Conservation (phyloP, 2,329 filamentous ascomycete genomes). For the Clathrospora elynae region DNA sequence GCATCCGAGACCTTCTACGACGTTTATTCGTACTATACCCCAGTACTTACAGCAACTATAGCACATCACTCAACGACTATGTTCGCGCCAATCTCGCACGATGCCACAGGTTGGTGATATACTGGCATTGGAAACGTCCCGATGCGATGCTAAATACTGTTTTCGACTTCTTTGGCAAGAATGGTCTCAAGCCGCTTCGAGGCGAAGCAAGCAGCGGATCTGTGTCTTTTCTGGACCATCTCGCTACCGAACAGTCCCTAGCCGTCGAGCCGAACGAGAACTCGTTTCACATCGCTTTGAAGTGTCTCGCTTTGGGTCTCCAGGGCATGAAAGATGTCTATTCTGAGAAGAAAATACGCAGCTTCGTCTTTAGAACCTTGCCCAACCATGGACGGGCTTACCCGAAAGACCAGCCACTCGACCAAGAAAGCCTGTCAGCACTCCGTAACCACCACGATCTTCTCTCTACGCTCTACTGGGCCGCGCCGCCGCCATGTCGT, state of each 20-base stretch:
- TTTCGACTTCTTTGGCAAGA: constrained; percentile 65
- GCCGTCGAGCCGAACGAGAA: constrained; percentile 55
- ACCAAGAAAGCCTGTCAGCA: constrained; percentile 60
- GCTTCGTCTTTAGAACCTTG: constrained; percentile 62
- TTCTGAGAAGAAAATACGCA: constrained; percentile 60
- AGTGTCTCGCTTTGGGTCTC: constrained; percentile 59
- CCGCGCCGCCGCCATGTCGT: constrained; percentile 59
- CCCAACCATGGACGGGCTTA: constrained; percentile 66
- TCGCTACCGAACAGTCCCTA: constrained; percentile 53
- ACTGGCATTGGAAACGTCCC: constrained; percentile 64
- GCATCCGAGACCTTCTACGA: constrained; percentile 54
- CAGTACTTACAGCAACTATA: constrained; percentile 44
- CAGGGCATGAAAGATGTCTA: constrained; percentile 54
- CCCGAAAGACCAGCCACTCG: constrained; percentile 61
- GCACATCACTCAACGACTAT: constrained; percentile 60
- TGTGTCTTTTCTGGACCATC: constrained; percentile 58
- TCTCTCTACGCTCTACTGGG: constrained; percentile 64
- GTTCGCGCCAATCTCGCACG: constrained; percentile 57
- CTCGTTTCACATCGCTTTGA: constrained; percentile 65
- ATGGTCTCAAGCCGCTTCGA: constrained; percentile 57
- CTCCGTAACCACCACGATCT: constrained; percentile 67
- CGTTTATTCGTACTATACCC: constrained; percentile 56
- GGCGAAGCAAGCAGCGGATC: constrained; percentile 60
- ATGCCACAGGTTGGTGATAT: constrained; percentile 59
- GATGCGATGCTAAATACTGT: constrained; percentile 59